Percentiles rank a stretch among this genome's conserved stretches.
These are phyloP conservation scores for Aureobasidium zeae DNA, from an alignment of 2,329 filamentous ascomycete species.

Conservation along the genomic window DNA sequence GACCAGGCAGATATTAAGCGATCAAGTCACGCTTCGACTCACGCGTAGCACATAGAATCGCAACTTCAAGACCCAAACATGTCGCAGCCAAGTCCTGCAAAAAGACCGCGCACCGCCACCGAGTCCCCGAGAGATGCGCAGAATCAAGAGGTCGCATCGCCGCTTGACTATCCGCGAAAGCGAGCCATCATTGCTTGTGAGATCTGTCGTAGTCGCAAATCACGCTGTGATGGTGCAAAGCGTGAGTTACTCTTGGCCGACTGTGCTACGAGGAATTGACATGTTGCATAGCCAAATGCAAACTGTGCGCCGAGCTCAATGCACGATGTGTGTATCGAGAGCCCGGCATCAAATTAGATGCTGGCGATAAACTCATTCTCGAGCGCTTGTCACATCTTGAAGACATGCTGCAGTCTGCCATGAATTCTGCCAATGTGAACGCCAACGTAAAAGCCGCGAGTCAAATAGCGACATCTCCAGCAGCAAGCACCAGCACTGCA, in stretches of 20 bases:
- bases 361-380: slow-evolving; percentile 75
- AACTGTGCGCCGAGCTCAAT: slow-evolving; percentile 71
- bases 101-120: slow-evolving; percentile 5
- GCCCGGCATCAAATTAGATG: slow-evolving; percentile 77
- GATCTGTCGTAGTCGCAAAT: slow-evolving; percentile 28
- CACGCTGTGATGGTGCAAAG: slow-evolving; percentile 25
- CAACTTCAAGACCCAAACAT: background rate
- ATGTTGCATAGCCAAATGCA: slow-evolving; percentile 60
- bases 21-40: too few species aligned
- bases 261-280: slow-evolving; percentile 23
- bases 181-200: slow-evolving; percentile 29
- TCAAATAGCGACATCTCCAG: slow-evolving; percentile 4
- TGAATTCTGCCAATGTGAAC: background rate
- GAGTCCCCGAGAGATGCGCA: slow-evolving; percentile 9
- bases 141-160: background rate
- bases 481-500: slow-evolving; percentile 39
- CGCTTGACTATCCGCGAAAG: slow-evolving; percentile 27
- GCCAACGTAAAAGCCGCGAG: background rate
- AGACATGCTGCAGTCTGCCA: slow-evolving; percentile 57
- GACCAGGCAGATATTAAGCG: too few species aligned
- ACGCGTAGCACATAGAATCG: too few species aligned
- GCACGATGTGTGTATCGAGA: slow-evolving; percentile 79
- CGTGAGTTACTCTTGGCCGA: slow-evolving; percentile 12
- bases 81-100: slow-evolving; percentile 6
- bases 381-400: slow-evolving; percentile 72